Conservation (phyloP, 805 yeast species). For the Wickerhamiella musiphila region DNA sequence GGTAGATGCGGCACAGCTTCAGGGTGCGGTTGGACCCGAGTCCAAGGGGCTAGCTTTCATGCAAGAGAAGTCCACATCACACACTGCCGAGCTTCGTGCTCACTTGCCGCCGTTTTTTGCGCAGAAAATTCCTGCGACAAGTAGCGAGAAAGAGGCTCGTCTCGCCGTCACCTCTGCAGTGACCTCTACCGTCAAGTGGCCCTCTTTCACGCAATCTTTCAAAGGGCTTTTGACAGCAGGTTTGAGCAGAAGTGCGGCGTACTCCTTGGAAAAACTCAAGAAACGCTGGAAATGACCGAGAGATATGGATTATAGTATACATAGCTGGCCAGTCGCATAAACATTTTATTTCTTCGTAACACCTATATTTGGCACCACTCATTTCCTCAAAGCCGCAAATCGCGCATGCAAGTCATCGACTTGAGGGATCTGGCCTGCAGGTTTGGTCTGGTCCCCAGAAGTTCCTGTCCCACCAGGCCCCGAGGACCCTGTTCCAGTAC, state of each 20-base stretch:
- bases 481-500: background rate
- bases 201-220: constrained; percentile 59
- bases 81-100: constrained; percentile 28
- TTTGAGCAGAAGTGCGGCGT: constrained; percentile 8
- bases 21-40: constrained; percentile 12
- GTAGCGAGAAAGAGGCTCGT: constrained; percentile 1
- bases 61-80: constrained; percentile 19
- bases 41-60: constrained; percentile 19
- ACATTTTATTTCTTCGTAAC: background rate
- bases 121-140: constrained; percentile 18
- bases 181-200: constrained; percentile 39
- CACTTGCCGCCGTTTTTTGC: constrained; percentile 36
- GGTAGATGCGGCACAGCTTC: constrained; percentile 6
- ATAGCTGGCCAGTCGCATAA: background rate
- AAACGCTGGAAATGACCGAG: constrained; percentile 10
- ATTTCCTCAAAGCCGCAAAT: constrained; percentile 13
- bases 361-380: background rate
- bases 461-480: background rate
- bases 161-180: constrained; percentile 26
- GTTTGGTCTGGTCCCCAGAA: constrained; percentile 5
- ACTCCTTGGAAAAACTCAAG: constrained; percentile 14
- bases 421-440: constrained; percentile 16
- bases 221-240: constrained; percentile 90
- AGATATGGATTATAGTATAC: too few relatives aligned
- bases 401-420: constrained; percentile 16